phyloP scores from a whole-genome alignment of 2,329 filamentous ascomycete genomes.

The Colletotrichum liriopes region DNA sequence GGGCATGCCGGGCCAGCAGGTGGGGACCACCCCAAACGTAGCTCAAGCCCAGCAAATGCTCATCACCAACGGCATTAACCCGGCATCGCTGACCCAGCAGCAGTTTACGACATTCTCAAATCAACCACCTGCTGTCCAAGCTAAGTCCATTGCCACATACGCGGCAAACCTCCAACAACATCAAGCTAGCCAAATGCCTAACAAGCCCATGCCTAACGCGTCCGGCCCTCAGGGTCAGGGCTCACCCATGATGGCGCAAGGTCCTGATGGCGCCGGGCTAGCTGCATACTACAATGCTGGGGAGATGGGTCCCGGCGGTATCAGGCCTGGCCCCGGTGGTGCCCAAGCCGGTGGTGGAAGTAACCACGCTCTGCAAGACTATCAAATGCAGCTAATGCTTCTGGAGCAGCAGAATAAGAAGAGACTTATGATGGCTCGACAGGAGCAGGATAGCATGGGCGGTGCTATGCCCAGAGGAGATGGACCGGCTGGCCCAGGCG shows the following conservation, averaged over 20 bases:
- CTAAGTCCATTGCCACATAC: constrained; percentile 91
- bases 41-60: constrained; percentile 73
- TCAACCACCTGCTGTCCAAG: constrained; percentile 74
- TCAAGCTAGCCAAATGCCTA: constrained; percentile 85
- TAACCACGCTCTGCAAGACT: constrained; percentile 88
- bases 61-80: constrained; percentile 81
- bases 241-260: constrained; percentile 85
- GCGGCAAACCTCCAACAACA: constrained; percentile 87
- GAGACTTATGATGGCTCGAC: constrained; percentile 85
- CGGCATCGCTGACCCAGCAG: constrained; percentile 79
- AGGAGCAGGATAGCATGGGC: constrained; percentile 78
- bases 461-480: constrained; percentile 65
- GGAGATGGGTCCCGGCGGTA: constrained; percentile 72
- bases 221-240: constrained; percentile 79
- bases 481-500: constrained; percentile 67
- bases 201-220: constrained; percentile 84
- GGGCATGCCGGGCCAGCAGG: constrained; percentile 81
- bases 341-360: constrained; percentile 68
- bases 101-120: constrained; percentile 79
- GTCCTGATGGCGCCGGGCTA: constrained; percentile 74
- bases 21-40: constrained; percentile 67
- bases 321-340: constrained; percentile 69
- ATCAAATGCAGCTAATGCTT: constrained; percentile 91
- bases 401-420: constrained; percentile 92
- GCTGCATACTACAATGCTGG: constrained; percentile 75